Base-by-base conservation (phyloP, 2,329 filamentous ascomycete species). In the Diplodia scrobiculata region DNA sequence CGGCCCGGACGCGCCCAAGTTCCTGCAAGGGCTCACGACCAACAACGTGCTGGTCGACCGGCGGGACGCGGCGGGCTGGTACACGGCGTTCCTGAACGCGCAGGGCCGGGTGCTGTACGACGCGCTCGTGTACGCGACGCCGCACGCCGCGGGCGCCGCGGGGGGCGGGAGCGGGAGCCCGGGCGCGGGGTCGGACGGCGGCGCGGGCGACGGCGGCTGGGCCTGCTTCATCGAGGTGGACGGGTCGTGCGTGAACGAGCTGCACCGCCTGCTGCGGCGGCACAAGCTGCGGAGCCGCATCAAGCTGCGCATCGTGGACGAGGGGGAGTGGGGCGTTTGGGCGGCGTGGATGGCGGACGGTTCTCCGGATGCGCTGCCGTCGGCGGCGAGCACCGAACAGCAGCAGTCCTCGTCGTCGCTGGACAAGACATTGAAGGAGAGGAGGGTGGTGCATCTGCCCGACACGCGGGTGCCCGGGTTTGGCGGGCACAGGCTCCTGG, bases 231-330 rank as follows among this genome's bases (percentile, higher is more conserved):
- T 99, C 67, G 95, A 99, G 74, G 90, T 93, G 13, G 93, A 97
- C 77, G 86, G 86, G 5, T 80, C 79, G 4, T 86, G 92, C 72
- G 86, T 86, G 0, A 79, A 84, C 1, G 79, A 75, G 3, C 76
- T 98, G 67, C 75, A 87, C 67, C 87, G 85, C 70, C 90, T 84
- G 69, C 81, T 99, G 67, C 90, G 88, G 76, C 87, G 91, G 68
- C 96, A 96, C 78, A 97, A 93, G 76, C 82, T 99, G 68, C 84
- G 94, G 60, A 87, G 90, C 55, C 94, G 94, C 78, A 84, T 98
- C 68, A 65, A 67, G 14, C 52, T 38, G 45, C 84, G 88, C 32
- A 77, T 89, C 27, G 73, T 96, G 2, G 85, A 88, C 3, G 81
- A 83, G 1, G 87, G 82, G 14, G 89, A 95, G 73, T 82, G 84